Evolutionary conservation across 495 filamentous ascomycete genomes (phyloP).

Genomic region (Hypoxylon crocopeplum): DNA sequence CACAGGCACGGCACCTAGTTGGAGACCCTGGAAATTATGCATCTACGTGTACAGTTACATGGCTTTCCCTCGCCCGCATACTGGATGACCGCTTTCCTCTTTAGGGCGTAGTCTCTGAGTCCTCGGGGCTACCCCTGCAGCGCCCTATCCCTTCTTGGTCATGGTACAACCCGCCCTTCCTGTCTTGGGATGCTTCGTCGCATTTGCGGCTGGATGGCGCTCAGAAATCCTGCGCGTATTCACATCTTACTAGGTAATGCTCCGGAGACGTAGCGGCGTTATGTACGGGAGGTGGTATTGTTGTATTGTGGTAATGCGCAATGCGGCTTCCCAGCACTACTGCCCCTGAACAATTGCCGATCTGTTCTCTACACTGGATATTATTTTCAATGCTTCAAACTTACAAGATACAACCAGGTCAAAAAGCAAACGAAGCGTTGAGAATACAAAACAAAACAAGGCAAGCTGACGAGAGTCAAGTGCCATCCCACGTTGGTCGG

Average conservation of each 20-base stretch:
- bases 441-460: slow-evolving; percentile 1
- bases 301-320: no score
- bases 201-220: slow-evolving; percentile 29
- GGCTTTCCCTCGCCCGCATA: not conserved
- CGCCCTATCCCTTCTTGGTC: slow-evolving; percentile 26
- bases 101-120: slow-evolving; percentile 18
- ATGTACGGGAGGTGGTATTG: no score
- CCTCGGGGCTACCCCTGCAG: slow-evolving; percentile 33
- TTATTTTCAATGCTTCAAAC: no score
- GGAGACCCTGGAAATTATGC: slow-evolving; percentile 32
- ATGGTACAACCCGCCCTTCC: slow-evolving; percentile 14
- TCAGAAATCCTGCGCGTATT: slow-evolving; percentile 15
- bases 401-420: no score
- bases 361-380: no score
- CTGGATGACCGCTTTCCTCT: slow-evolving; percentile 32
- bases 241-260: no score
- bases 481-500: slow-evolving; percentile 15
- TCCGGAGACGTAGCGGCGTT: no score
- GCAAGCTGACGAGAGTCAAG: slow-evolving; percentile 5
- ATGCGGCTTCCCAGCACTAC: no score
- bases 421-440: not conserved
- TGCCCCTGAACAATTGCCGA: no score
- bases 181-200: slow-evolving; percentile 20
- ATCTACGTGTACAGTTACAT: slow-evolving; percentile 32
- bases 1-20: no score